Base-by-base conservation (phyloP, 2,329 filamentous ascomycete species). In the Lizonia empirigonia region DNA sequence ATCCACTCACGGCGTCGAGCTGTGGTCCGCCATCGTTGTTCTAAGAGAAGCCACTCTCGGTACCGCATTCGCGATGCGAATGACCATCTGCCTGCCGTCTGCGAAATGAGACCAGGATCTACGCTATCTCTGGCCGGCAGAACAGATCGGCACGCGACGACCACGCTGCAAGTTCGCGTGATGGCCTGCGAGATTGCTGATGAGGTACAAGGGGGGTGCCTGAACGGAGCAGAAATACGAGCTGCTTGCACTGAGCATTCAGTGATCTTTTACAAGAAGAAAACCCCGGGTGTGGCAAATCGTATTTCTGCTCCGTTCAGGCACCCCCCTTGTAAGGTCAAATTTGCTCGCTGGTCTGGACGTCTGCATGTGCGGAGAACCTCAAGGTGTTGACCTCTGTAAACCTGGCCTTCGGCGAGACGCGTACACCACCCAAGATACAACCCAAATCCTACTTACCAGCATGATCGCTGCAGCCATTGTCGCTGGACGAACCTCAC, bases 51-150 rank as follows among this genome's bases (percentile, higher is more conserved):
- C 16, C 40, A 53, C 34, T 35, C 45, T 42, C 39, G 37, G 41
- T 46, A 45, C 32, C 42, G 20, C 26, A 36, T 16, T 7, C 32
- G 26, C 26, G 34, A 33, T 56, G 53, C 56, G 44, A 42, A 45
- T 29, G 50, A 41, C 48, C 59, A 50, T 54, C 50, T 47, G 49
- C 45, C 44, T 45, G 42, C 53, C 54, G 54, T 50, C 52, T 53
- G 49, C 45, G 53, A 64, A 60, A 64, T 64, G 60, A 50, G 54
- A 37, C 36, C 44, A 58, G 57, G 57, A 62, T 62, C 58, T 57
- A 35, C 53, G 33, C 50, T 55, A 50, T 48, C 30, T 53, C 54
- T 59, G 42, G 55, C 36, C 23, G 32, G 27, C 22, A 7, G 10
- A 26, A 20, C 16, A 18, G 19, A 29, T 27, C 38, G 41, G 29